Evolutionary conservation across 345 rosid genomes (phyloP).

Genomic region (Pistacia integerrima): DNA sequence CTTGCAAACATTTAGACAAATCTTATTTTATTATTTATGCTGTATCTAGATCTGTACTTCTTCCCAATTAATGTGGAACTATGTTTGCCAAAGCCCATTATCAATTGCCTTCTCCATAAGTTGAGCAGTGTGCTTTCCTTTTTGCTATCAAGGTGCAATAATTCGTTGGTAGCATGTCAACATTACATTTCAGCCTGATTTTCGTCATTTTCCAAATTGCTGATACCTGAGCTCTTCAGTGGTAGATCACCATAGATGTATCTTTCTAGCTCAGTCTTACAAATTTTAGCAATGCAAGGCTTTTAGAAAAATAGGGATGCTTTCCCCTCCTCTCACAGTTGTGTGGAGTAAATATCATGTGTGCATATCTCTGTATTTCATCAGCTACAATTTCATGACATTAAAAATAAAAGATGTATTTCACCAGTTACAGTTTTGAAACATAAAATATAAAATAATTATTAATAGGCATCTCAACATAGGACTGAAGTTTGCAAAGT

Average conservation of each 20-base stretch:
- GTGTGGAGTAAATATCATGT: neutral
- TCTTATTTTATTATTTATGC: too few relatives aligned
- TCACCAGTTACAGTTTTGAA: too few relatives aligned
- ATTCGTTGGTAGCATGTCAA: neutral
- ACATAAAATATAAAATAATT: neutral
- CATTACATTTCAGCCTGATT: neutral
- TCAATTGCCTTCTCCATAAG: neutral
- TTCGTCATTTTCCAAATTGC: neutral
- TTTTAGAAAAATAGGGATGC: neutral
- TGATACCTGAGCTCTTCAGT: neutral
- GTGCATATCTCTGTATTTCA: neutral
- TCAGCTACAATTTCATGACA: neutral
- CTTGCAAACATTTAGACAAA: too few relatives aligned
- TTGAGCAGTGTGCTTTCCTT: neutral
- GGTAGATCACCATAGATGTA: neutral
- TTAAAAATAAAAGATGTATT: too few relatives aligned
- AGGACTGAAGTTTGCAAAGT: neutral
- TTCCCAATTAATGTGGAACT: neutral
- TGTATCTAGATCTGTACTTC: neutral
- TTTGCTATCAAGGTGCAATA: neutral
- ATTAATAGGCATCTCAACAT: neutral
- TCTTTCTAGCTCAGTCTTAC: neutral
- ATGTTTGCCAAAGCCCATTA: neutral
- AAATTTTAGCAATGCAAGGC: neutral
- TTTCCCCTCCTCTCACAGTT: neutral